Conservation (phyloP, 2,329 filamentous ascomycete species). For the Xylariaceae sp. region DNA sequence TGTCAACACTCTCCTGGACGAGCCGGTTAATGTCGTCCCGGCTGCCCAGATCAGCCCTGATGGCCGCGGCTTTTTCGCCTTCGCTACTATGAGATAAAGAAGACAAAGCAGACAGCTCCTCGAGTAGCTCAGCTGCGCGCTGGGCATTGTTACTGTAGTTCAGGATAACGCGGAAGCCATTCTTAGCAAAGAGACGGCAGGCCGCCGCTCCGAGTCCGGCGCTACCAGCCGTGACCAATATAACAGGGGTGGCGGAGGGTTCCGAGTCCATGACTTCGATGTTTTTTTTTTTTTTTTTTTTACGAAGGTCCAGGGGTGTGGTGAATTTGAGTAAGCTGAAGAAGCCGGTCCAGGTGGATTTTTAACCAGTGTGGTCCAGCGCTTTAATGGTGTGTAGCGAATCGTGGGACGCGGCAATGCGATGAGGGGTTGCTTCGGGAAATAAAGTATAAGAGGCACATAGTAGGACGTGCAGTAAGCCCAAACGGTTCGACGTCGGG, state of each 20-base stretch:
- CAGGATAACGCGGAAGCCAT: constrained; percentile 70
- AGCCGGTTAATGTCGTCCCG: constrained; percentile 61
- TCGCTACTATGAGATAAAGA: constrained; percentile 30
- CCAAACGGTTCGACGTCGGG: too few relatives aligned
- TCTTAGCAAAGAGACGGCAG: constrained; percentile 65
- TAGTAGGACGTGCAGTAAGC: not conserved
- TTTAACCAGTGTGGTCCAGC: too few relatives aligned
- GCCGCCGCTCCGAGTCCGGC: constrained; percentile 74
- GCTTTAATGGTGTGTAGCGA: too few relatives aligned
- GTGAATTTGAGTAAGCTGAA: not conserved
- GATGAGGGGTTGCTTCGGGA: not conserved
- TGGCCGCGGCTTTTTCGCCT: constrained; percentile 45
- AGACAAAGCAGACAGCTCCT: constrained; percentile 55
- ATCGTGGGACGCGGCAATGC: not conserved
- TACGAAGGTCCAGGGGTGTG: not conserved
- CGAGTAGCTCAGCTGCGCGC: constrained; percentile 61
- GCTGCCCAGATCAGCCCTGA: constrained; percentile 69
- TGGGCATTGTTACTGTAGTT: constrained; percentile 69
- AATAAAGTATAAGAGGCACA: not conserved
- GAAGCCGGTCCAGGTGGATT: not conserved
- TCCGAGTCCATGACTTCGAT: not conserved
- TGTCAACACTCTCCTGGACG: constrained; percentile 60
- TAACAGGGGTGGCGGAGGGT: constrained; percentile 29
- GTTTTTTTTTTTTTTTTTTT: not conserved
- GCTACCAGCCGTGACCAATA: constrained; percentile 54